These are phyloP conservation scores for Herpetomonas tarakana DNA, from an alignment of 208 protist genomes.

Conservation along the genomic window DNA sequence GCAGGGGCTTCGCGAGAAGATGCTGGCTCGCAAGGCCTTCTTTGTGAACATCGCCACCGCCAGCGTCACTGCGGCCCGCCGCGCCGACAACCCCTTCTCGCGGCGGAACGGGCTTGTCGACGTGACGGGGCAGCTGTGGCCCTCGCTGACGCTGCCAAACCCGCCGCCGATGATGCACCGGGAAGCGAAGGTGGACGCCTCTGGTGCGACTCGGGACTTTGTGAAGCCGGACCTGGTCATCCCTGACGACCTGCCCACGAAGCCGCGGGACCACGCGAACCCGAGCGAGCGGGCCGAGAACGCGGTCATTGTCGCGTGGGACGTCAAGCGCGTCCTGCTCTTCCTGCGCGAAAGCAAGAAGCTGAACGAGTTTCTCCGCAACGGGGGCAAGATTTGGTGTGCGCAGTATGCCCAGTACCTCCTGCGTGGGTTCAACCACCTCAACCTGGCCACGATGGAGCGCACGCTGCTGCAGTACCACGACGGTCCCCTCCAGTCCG, in stretches of 20 bases:
- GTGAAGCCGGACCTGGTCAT: constrained; percentile 58
- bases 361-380: constrained; percentile 66
- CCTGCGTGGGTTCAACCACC: constrained; percentile 81
- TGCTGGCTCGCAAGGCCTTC: constrained; percentile 44
- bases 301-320: constrained; percentile 81
- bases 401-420: constrained; percentile 93
- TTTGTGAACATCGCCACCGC: constrained; percentile 75
- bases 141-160: constrained; percentile 41
- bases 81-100: constrained; percentile 86
- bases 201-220: constrained; percentile 42
- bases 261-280: constrained; percentile 26
- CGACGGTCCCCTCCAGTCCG: constrained; percentile 51
- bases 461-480: constrained; percentile 83
- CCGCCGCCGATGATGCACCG: constrained; percentile 46
- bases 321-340: constrained; percentile 79
- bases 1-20: constrained; percentile 37
- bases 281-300: constrained; percentile 41
- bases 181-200: constrained; percentile 24
- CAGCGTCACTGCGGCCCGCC: constrained; percentile 77
- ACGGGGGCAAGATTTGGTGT: constrained; percentile 86
- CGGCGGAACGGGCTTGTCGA: constrained; percentile 75
- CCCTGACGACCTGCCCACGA: constrained; percentile 48
- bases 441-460: constrained; percentile 81
- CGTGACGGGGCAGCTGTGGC: constrained; percentile 72
- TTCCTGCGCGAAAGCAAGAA: constrained; percentile 67